Evolutionary conservation across 768 basidiomycete genomes (phyloP).

Genomic region (Leccinum boreale): DNA sequence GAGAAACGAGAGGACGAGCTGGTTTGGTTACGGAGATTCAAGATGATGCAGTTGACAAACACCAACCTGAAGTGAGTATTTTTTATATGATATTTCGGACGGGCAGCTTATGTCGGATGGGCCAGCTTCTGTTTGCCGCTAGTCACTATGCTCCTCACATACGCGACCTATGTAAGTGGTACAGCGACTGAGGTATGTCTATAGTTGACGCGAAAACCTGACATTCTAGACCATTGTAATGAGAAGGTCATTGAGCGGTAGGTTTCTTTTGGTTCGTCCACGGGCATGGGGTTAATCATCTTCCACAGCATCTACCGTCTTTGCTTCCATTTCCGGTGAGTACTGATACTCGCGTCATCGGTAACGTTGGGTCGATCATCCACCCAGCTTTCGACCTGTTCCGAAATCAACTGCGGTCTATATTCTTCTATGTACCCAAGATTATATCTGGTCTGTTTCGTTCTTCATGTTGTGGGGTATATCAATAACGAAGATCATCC

Average conservation of each 20-base stretch:
- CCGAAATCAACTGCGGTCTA: not conserved
- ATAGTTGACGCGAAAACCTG: not conserved
- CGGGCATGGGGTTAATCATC: not conserved
- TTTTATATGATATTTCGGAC: not conserved
- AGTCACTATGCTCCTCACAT: not conserved
- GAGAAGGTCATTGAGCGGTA: not conserved
- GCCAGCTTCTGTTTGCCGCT: slow-evolving; percentile 1
- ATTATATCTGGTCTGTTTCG: not conserved
- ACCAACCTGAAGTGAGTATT: not conserved
- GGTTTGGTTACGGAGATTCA: not conserved
- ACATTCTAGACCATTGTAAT: not conserved
- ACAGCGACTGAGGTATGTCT: no score
- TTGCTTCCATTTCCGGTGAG: slow-evolving; percentile 3
- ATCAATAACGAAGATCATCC: no score
- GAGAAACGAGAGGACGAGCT: slow-evolving; percentile 2
- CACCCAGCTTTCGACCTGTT: not conserved
- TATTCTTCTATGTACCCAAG: not conserved
- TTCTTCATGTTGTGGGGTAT: no score
- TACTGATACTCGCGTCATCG: not conserved
- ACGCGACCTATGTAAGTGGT: slow-evolving; percentile 1
- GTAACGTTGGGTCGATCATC: not conserved
- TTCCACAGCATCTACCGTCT: not conserved
- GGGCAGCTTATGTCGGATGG: not conserved
- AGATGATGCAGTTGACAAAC: not conserved
- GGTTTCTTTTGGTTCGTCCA: not conserved